phyloP scores from a whole-genome alignment of 768 basidiomycete genomes.

The Amanita pallidorosea region DNA sequence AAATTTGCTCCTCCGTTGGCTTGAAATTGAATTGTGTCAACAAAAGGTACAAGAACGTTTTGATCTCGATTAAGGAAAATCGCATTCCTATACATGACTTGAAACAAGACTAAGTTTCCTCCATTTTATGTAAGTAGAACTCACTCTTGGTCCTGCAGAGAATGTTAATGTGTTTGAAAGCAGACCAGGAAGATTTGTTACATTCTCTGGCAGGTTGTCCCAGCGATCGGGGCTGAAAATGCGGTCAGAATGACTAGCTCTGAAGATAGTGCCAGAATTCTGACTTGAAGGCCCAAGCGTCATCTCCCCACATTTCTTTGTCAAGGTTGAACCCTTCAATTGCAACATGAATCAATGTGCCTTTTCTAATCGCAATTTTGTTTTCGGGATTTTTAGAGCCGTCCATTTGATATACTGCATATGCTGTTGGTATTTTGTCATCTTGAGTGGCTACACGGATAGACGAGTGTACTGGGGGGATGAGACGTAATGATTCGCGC shows the following conservation, averaged over 20 bases:
- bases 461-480: conserved; percentile 75
- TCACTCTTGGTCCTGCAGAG: conserved; percentile 71
- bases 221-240: conserved; percentile 64
- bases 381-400: conserved; percentile 29
- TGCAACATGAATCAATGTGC: conserved; percentile 67
- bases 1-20: conserved; percentile 41
- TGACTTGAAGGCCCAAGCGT: conserved; percentile 79
- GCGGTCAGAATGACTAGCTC: neutral
- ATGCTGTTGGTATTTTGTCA: conserved; percentile 65
- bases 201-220: conserved; percentile 67
- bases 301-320: conserved; percentile 67
- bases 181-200: conserved; percentile 53
- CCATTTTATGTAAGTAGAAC: conserved; percentile 15
- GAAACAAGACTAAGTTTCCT: conserved; percentile 5
- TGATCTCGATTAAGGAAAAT: conserved; percentile 79
- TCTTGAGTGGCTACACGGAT: conserved; percentile 69
- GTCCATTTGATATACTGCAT: conserved; percentile 43
- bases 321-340: conserved; percentile 76
- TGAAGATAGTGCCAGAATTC: conserved; percentile 12
- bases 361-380: conserved; percentile 48
- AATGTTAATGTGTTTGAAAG: conserved; percentile 66
- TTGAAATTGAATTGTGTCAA: conserved; percentile 56
- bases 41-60: conserved; percentile 62
- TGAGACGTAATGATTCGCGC: conserved; percentile 66
- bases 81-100: conserved; percentile 79